Evolutionary conservation across 768 basidiomycete species (phyloP).

Genomic region (Podaxis carcinomalis): DNA sequence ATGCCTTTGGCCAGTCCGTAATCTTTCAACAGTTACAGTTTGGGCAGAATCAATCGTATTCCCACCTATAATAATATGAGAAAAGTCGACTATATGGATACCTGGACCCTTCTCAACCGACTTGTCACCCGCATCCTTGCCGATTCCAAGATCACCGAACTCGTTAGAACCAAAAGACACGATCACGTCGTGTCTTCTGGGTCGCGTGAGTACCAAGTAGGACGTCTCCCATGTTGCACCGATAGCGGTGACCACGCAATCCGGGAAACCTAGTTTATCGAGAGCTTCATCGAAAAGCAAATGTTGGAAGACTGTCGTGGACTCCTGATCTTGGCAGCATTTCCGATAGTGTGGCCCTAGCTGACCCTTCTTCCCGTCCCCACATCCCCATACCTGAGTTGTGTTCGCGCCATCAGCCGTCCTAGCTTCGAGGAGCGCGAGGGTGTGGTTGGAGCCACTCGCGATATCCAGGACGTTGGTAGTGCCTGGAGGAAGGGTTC

Average conservation of each 20-base stretch:
- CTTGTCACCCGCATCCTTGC: conserved; percentile 16
- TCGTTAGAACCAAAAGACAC: conserved; percentile 84
- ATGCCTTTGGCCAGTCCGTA: conserved; percentile 72
- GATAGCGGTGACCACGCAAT: conserved; percentile 44
- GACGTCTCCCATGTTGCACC: conserved; percentile 84
- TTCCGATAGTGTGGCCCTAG: conserved; percentile 46
- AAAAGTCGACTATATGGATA: conserved; percentile 40
- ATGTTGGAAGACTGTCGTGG: conserved; percentile 39
- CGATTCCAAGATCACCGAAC: conserved; percentile 75
- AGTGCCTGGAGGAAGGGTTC: conserved; percentile 26
- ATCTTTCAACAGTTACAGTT: conserved; percentile 29
- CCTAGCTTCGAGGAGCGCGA: conserved; percentile 51
- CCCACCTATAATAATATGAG: conserved; percentile 29
- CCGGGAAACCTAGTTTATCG: conserved; percentile 27
- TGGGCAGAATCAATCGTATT: conserved; percentile 17
- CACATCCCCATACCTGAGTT: conserved; percentile 65
- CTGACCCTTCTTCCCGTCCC: conserved; percentile 69
- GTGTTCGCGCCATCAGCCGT: conserved; percentile 14
- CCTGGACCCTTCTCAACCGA: conserved; percentile 10
- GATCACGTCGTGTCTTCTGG: conserved; percentile 44
- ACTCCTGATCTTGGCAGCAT: conserved; percentile 13
- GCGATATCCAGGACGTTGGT: conserved; percentile 45
- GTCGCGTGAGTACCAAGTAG: conserved; percentile 56
- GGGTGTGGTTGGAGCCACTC: conserved; percentile 77
- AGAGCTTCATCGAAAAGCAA: conserved; percentile 35